These are phyloP conservation scores for Suillus tomentosus DNA, from an alignment of 768 basidiomycete genomes.

Conservation along the genomic window DNA sequence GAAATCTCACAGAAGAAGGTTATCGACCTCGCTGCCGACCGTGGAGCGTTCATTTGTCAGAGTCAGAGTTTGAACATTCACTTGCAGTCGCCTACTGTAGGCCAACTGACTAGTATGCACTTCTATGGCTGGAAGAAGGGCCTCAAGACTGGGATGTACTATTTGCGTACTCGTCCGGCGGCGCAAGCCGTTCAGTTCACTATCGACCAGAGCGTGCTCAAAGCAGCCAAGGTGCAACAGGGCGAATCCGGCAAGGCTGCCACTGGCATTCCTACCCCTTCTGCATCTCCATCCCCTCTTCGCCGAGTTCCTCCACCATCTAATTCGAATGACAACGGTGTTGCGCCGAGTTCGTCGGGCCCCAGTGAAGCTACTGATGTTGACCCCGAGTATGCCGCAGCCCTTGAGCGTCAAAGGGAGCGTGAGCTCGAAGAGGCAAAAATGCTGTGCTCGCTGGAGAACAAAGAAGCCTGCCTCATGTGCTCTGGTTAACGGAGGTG, in stretches of 20 bases:
- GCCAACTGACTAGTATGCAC: conserved; percentile 95
- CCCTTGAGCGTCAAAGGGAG: conserved; percentile 66
- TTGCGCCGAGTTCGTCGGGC: conserved; percentile 20
- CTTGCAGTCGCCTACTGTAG: conserved; percentile 82
- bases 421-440: conserved; percentile 81
- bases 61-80: conserved; percentile 94
- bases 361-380: conserved; percentile 34
- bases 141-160: conserved; percentile 98
- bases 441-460: conserved; percentile 83
- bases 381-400: conserved; percentile 79
- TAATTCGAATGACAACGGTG: conserved; percentile 19
- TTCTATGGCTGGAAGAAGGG: conserved; percentile 99
- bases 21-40: conserved; percentile 97
- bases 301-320: conserved; percentile 34
- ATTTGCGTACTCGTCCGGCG: conserved; percentile 92
- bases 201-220: conserved; percentile 79
- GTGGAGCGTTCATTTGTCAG: conserved; percentile 97
- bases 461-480: conserved; percentile 94
- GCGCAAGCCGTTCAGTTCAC: conserved; percentile 98
- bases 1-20: conserved; percentile 99
- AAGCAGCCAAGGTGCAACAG: conserved; percentile 44
- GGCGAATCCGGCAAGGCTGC: conserved; percentile 20
- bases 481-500: conserved; percentile 65
- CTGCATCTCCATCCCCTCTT: conserved; percentile 29
- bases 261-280: conserved; percentile 25